Percentiles rank a stretch among this genome's conserved stretches.
phyloP scores from a whole-genome alignment of 495 filamentous ascomycete genomes.

The Trichoderma virens region DNA sequence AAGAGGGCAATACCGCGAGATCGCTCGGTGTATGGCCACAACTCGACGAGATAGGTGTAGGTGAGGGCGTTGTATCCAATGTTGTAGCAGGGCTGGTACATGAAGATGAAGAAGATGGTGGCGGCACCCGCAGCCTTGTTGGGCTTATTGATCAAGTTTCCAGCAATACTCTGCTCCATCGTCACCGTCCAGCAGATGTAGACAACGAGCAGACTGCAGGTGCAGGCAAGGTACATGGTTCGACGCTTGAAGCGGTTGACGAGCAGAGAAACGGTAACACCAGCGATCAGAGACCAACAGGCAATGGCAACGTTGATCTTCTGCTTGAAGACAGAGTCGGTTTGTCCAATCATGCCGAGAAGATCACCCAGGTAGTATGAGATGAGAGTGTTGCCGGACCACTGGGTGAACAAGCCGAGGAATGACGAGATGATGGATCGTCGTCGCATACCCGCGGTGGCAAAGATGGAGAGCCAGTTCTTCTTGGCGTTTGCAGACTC shows the following conservation, averaged over 20 bases:
- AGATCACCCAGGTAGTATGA: conserved; percentile 46
- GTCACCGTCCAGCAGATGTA: conserved; percentile 55
- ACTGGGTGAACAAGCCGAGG: conserved; percentile 56
- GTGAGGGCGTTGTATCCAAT: conserved; percentile 63
- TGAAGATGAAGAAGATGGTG: conserved; percentile 53
- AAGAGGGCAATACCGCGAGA: conserved; percentile 51
- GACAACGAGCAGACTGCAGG: conserved; percentile 41
- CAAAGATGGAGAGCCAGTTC: conserved; percentile 49
- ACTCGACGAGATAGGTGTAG: conserved; percentile 52
- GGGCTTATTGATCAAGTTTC: conserved; percentile 26
- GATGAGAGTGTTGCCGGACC: conserved; percentile 58
- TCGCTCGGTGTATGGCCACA: conserved; percentile 52
- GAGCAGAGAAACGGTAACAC: conserved; percentile 43
- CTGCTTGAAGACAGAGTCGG: conserved; percentile 41
- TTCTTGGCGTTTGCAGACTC: conserved; percentile 47
- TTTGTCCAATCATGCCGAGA: conserved; percentile 42
- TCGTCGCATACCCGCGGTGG: conserved; percentile 45
- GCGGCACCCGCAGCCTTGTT: conserved; percentile 37
- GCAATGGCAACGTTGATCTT: conserved; percentile 52
- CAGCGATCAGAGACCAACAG: conserved; percentile 50
- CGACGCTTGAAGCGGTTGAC: conserved; percentile 46
- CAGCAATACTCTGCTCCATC: conserved; percentile 43
- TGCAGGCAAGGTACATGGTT: conserved; percentile 51
- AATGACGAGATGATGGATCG: conserved; percentile 50
- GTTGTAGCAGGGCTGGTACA: conserved; percentile 56